Evolutionary conservation across 2,329 filamentous ascomycete genomes (phyloP).

Genomic region (Tolypocladium inflatum): DNA sequence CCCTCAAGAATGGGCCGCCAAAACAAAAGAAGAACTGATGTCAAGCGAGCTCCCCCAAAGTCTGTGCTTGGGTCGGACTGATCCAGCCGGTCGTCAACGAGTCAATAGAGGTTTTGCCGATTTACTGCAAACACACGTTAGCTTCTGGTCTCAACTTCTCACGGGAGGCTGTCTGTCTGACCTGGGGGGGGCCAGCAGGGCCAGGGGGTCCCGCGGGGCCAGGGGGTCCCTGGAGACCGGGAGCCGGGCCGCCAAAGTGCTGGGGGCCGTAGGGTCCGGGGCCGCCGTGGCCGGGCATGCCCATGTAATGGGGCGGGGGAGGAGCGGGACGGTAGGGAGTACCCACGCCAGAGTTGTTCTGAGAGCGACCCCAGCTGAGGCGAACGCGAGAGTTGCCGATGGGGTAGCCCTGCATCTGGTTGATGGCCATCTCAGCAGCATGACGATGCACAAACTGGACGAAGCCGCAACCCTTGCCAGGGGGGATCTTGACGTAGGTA

Average conservation of each 20-base stretch:
- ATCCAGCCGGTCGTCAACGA: slow-evolving; percentile 2
- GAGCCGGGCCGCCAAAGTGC: slow-evolving; percentile 23
- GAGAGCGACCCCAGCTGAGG: slow-evolving; percentile 92
- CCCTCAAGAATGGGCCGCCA: slow-evolving; percentile 9
- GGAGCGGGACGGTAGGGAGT: slow-evolving; percentile 95
- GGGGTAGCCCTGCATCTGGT: slow-evolving; percentile 99
- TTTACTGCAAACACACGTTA: slow-evolving; percentile 6
- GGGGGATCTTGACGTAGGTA: slow-evolving; percentile 99
- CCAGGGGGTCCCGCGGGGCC: slow-evolving; percentile 26
- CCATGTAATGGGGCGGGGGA: slow-evolving; percentile 46
- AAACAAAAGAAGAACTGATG: slow-evolving; percentile 12
- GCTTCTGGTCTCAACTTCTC: neutral
- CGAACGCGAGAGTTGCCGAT: slow-evolving; percentile 98
- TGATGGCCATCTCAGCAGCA: slow-evolving; percentile 99
- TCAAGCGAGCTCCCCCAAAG: slow-evolving; percentile 7
- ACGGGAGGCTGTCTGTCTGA: slow-evolving; percentile 10
- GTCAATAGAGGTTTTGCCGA: neutral
- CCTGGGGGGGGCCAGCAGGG: slow-evolving; percentile 29
- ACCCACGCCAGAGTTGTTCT: slow-evolving; percentile 98
- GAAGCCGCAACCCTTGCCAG: slow-evolving; percentile 97
- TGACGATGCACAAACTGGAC: slow-evolving; percentile 99
- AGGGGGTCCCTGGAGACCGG: slow-evolving; percentile 25
- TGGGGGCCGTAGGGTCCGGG: slow-evolving; percentile 32
- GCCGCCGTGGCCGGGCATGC: slow-evolving; percentile 32
- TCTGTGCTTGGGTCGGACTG: slow-evolving; percentile 3